Percentiles rank a stretch among this genome's conserved stretches.
phyloP scores from a whole-genome alignment of 257 asterid genomes.

The Penstemon davidsonii region DNA sequence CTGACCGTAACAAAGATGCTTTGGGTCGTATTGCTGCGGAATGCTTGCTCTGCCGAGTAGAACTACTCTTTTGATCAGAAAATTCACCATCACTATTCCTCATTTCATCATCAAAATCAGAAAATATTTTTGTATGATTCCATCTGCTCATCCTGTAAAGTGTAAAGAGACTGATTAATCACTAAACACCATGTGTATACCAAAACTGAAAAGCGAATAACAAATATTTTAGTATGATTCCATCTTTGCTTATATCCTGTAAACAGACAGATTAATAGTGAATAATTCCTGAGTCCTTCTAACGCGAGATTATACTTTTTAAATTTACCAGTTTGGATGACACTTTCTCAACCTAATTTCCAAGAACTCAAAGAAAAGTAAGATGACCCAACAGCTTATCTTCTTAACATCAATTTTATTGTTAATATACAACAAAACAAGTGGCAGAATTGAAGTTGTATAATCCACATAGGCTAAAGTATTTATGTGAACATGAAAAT shows the following conservation, averaged over 20 bases:
- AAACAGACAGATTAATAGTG: too few relatives aligned
- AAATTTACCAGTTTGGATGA: too few relatives aligned
- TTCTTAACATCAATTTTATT: too few relatives aligned
- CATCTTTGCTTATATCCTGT: too few relatives aligned
- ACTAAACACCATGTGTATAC: constrained; percentile 2
- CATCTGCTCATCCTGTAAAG: constrained; percentile 75
- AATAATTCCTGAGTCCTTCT: too few relatives aligned
- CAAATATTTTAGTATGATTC: too few relatives aligned
- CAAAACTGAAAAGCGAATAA: background rate
- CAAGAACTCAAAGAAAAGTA: too few relatives aligned
- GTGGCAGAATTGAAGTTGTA: background rate
- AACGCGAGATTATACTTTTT: too few relatives aligned
- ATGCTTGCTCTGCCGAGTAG: constrained; percentile 50
- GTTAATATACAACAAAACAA: background rate
- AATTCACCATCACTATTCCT: constrained; percentile 52
- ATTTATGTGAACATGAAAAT: constrained; percentile 14
- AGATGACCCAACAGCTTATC: too few relatives aligned
- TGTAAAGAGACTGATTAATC: constrained; percentile 34
- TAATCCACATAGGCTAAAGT: background rate
- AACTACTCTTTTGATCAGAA: constrained; percentile 40
- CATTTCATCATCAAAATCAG: constrained; percentile 71
- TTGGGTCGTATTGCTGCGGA: constrained; percentile 47
- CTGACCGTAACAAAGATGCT: constrained; percentile 65
- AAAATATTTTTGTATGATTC: constrained; percentile 89
- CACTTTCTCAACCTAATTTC: too few relatives aligned